phyloP scores from a whole-genome alignment of 2,329 filamentous ascomycete genomes.

The Aureobasidium subglaciale region DNA sequence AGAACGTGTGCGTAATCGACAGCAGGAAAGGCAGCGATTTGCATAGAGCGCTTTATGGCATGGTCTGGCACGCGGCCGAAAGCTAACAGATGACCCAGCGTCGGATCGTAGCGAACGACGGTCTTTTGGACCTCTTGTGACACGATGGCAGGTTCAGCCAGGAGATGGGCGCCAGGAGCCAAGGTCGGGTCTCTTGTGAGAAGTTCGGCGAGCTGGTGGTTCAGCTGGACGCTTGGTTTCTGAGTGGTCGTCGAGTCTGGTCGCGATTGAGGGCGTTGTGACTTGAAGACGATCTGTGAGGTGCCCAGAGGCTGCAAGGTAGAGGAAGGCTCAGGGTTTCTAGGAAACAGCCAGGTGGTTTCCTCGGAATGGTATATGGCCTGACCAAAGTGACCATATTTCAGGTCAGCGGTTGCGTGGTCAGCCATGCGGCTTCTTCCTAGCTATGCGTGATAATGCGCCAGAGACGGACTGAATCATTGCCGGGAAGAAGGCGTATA shows the following conservation, averaged over 20 bases:
- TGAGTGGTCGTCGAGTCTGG: constrained; percentile 14
- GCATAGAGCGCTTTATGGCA: constrained; percentile 25
- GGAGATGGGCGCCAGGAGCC: background rate
- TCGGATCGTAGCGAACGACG: constrained; percentile 32
- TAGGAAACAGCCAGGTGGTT: constrained; percentile 44
- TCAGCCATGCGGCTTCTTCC: constrained; percentile 52
- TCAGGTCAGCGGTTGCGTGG: constrained; percentile 39
- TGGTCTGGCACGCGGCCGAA: constrained; percentile 48
- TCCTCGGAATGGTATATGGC: constrained; percentile 42
- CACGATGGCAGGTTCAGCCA: constrained; percentile 16
- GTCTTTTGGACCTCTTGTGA: constrained; percentile 29
- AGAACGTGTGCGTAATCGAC: constrained; percentile 55
- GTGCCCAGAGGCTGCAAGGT: constrained; percentile 23
- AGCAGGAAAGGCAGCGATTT: constrained; percentile 29
- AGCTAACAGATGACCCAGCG: constrained; percentile 43
- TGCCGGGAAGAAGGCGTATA: constrained; percentile 5
- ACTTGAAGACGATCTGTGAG: background rate
- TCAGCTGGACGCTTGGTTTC: constrained; percentile 12
- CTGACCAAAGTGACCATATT: constrained; percentile 48
- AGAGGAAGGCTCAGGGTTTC: constrained; percentile 23
- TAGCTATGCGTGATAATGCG: constrained; percentile 6
- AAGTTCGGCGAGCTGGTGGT: constrained; percentile 3
- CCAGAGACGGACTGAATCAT: constrained; percentile 15
- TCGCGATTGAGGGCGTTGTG: background rate
- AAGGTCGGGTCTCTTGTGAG: background rate